Conservation (phyloP, 768 basidiomycete species). For the Inosperma sp. region DNA sequence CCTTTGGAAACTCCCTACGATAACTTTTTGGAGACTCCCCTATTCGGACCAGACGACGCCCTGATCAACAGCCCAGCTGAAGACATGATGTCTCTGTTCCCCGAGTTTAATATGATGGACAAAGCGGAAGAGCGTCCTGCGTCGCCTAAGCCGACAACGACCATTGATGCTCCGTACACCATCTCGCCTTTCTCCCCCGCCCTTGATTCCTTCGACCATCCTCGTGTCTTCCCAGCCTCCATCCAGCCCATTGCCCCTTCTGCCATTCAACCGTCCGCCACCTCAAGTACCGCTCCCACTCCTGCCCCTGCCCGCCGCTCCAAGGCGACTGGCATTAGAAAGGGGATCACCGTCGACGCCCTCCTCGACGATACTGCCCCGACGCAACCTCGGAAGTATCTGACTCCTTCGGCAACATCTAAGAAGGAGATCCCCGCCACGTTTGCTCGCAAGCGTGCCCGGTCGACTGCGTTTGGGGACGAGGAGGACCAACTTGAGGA, state of each 20-base stretch:
- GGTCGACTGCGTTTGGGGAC: conserved; percentile 39
- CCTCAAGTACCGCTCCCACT: conserved; percentile 13
- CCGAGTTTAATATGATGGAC: conserved; percentile 8
- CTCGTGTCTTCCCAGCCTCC: conserved; percentile 23
- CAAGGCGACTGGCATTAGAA: conserved; percentile 42
- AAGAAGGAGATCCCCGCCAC: conserved; percentile 73
- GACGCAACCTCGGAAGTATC: conserved; percentile 72
- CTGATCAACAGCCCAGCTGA: conserved; percentile 28
- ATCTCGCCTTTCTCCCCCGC: conserved; percentile 51
- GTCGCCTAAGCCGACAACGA: conserved; percentile 7
- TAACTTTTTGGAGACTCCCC: conserved; percentile 38
- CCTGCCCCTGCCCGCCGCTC: conserved; percentile 14
- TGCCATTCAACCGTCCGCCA: not conserved
- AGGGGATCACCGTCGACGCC: conserved; percentile 52
- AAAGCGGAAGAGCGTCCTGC: conserved; percentile 11
- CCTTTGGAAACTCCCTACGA: conserved; percentile 35
- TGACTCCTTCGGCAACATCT: conserved; percentile 69
- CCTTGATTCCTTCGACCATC: conserved; percentile 37
- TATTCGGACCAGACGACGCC: conserved; percentile 22
- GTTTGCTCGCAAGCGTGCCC: conserved; percentile 54
- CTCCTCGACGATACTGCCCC: conserved; percentile 75
- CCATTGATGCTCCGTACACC: conserved; percentile 32
- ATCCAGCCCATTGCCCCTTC: conserved; percentile 9
- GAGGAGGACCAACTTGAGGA: conserved; percentile 52
- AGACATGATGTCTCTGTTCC: conserved; percentile 27